These are phyloP conservation scores for Pleurotus giganteus DNA, from an alignment of 768 basidiomycete species.

Conservation along the genomic window DNA sequence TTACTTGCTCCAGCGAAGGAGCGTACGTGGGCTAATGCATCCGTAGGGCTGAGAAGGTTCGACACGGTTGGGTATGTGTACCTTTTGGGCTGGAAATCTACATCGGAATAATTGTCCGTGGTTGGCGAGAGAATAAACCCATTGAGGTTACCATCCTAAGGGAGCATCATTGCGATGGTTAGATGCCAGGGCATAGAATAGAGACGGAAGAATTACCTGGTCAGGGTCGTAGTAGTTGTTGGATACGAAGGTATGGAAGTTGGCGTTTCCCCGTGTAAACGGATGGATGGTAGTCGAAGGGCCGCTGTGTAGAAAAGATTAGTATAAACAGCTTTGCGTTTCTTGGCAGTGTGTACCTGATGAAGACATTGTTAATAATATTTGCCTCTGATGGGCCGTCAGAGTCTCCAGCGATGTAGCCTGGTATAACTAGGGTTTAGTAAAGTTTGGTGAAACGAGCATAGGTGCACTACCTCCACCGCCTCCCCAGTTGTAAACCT, in stretches of 20 bases:
- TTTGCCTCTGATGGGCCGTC: slow-evolving; percentile 30
- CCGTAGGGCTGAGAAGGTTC: slow-evolving; percentile 26
- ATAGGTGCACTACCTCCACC: slow-evolving; percentile 26
- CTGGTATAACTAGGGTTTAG: background rate
- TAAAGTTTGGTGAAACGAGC: background rate
- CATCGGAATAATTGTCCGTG: slow-evolving; percentile 29
- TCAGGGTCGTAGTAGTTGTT: slow-evolving; percentile 33
- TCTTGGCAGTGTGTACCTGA: slow-evolving; percentile 18
- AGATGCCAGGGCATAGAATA: background rate
- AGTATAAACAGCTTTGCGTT: background rate
- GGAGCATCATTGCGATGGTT: background rate
- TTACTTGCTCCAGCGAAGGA: slow-evolving; percentile 31
- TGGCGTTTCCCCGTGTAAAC: slow-evolving; percentile 34
- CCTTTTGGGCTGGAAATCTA: slow-evolving; percentile 27
- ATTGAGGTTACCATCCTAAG: slow-evolving; percentile 26
- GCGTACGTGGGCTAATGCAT: slow-evolving; percentile 26
- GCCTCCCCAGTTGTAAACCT: slow-evolving; percentile 33
- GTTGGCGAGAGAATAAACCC: slow-evolving; percentile 25
- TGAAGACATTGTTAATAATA: slow-evolving; percentile 33
- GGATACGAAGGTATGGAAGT: slow-evolving; percentile 33
- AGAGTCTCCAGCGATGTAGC: slow-evolving; percentile 36
- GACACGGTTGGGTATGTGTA: slow-evolving; percentile 30
- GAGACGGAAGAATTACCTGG: slow-evolving; percentile 14
- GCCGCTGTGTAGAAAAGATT: slow-evolving; percentile 18
- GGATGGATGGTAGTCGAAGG: slow-evolving; percentile 28